Conservation (phyloP, 805 yeast species). For the Candida corydali region DNA sequence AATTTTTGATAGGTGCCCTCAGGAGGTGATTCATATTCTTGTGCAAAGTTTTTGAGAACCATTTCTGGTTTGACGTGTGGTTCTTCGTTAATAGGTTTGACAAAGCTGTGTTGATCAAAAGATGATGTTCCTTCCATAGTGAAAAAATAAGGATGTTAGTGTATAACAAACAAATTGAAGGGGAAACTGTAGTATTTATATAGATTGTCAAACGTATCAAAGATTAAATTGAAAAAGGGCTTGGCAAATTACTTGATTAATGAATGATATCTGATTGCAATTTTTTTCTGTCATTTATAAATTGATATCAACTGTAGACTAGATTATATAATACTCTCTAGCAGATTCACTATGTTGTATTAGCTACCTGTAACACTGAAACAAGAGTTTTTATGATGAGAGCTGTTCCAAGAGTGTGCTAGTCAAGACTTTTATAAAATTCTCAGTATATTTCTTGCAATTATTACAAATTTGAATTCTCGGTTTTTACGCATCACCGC, state of each 20-base stretch:
- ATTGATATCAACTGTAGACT: too few species aligned
- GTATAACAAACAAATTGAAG: not conserved
- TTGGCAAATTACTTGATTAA: not conserved
- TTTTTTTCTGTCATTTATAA: too few species aligned
- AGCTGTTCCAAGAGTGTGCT: too few species aligned
- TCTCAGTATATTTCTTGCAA: too few species aligned
- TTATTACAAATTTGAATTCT: too few species aligned
- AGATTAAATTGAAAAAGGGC: not conserved
- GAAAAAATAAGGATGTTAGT: not conserved
- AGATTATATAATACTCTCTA: too few species aligned
- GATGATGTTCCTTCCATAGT: constrained; percentile 6
- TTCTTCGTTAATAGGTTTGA: constrained; percentile 14
- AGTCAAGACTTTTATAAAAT: too few species aligned
- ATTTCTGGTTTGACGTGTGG: constrained; percentile 36
- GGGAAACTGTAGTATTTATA: not conserved
- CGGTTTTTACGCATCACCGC: too few species aligned
- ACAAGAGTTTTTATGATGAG: too few species aligned
- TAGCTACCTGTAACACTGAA: too few species aligned
- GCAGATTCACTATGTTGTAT: too few species aligned
- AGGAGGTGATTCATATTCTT: constrained; percentile 35
- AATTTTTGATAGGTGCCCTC: constrained; percentile 39
- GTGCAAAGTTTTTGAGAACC: constrained; percentile 41
- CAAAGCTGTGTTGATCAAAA: constrained; percentile 11
- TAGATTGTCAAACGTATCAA: not conserved
- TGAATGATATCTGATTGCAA: not conserved